Evolutionary conservation across 108 stramenopile genomes (phyloP), one percentile per base, ranked within the genome.

Genomic region (Nannochloropsis oceanica): DNA sequence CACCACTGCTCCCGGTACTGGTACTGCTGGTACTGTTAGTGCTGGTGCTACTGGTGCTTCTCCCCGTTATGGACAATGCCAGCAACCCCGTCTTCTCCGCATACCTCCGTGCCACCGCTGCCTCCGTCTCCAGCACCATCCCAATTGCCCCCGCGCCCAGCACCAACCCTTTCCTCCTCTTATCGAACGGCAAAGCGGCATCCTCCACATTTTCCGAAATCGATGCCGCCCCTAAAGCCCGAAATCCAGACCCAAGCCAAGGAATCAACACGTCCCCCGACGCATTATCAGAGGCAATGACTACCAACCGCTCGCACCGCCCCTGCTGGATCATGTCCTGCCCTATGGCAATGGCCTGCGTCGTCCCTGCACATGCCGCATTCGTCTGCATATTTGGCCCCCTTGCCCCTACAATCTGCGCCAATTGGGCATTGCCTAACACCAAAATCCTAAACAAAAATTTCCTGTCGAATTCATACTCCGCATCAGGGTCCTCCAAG

Each of bases 341-440:
- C 13, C 96, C 97, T 93, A 98, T 95, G 83, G 94, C 96, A 79
- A 98, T 94, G 26, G 96, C 97, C 86, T 95, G 96, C 22, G 97
- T 97, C 26, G 97, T 96, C 27, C 97, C 97, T 27, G 96, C 96
- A 91, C 97, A 98, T 25, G 97, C 97, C 12, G 97, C 96, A 90
- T 98, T 98, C 14, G 95, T 97, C 87, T 98, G 97, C 59, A 95
- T 96, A 83, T 98, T 98, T 25, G 97, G 97, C 43, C 97, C 97
- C 24, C 95, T 91, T 82, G 96, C 96, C 73, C 95, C 95, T 43
- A 95, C 94, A 80, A 98, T 88, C 90, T 98, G 97, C 0, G 97
- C 97, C 86, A 98, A 90, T 85, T 98, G 97, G 22, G 97, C 95
- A 86, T 98, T 98, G 8, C 95, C 97, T 43, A 98, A 89, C 12